Evolutionary conservation across 139 green algal genomes (phyloP).

Genomic region (Raphidocelis subcapitata): DNA sequence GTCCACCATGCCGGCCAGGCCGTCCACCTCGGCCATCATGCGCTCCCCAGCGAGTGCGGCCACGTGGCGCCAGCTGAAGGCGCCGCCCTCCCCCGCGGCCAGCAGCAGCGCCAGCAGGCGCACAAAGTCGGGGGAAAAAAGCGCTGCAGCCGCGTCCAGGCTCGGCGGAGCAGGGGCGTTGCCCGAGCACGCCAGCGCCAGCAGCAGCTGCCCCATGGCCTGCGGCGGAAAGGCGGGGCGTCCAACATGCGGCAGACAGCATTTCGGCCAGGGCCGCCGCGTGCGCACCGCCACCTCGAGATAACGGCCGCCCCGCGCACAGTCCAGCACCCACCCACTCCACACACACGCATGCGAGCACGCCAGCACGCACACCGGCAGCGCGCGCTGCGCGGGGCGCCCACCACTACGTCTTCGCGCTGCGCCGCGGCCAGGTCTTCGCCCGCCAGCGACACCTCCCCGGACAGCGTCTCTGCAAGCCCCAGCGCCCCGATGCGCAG

Average conservation of each 20-base stretch:
- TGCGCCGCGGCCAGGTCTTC: constrained; percentile 31
- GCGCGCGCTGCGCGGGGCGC: not conserved
- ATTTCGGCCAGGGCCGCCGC: no score
- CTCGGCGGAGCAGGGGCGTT: constrained; percentile 31
- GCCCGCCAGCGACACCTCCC: constrained; percentile 21
- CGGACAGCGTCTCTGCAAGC: constrained; percentile 64
- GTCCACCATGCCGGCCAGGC: constrained; percentile 46
- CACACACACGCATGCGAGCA: no score
- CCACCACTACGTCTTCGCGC: constrained; percentile 21
- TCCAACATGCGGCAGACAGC: not conserved
- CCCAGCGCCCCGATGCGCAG: constrained; percentile 70
- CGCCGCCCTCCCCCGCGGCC: constrained; percentile 40
- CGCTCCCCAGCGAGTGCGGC: constrained; percentile 65
- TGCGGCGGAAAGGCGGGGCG: not conserved
- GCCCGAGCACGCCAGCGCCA: constrained; percentile 71
- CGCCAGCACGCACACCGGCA: no score
- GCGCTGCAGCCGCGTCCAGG: constrained; percentile 57
- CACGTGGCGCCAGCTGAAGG: constrained; percentile 55
- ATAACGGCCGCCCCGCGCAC: no score
- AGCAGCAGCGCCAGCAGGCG: constrained; percentile 65
- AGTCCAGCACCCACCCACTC: no score
- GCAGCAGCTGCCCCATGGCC: constrained; percentile 71
- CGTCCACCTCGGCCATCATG: constrained; percentile 73
- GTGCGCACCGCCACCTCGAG: no score
- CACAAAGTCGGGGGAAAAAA: constrained; percentile 72